A percentile compares a stretch with the other conserved stretches of the same genome.
Evolutionary conservation across 345 rosid species (phyloP).

Genomic region (Populus nigra): DNA sequence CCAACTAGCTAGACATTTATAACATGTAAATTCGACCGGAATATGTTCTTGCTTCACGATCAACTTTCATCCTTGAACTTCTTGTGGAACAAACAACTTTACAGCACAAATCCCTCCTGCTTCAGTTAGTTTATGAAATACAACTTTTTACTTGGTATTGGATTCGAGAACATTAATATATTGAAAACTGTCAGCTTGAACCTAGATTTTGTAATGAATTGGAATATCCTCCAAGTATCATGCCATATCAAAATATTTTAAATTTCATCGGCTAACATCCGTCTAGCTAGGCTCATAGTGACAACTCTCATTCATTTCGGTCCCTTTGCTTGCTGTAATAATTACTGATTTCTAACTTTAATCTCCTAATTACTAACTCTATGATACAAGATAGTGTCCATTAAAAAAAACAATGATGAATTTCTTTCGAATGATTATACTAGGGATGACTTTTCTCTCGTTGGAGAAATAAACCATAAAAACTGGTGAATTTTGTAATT

Average conservation of each 20-base stretch:
- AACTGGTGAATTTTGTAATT: too few relatives aligned
- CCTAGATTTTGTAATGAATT: neutral
- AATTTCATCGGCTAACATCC: neutral
- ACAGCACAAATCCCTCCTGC: neutral
- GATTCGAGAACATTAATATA: neutral
- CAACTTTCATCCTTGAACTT: neutral
- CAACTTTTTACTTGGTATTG: neutral
- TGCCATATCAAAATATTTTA: too few relatives aligned
- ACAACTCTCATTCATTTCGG: too few relatives aligned
- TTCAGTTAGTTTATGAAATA: neutral
- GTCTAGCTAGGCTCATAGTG: too few relatives aligned
- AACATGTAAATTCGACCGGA: neutral
- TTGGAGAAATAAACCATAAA: too few relatives aligned
- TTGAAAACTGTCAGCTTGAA: neutral
- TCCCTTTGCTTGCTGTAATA: too few relatives aligned
- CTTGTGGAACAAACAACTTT: neutral
- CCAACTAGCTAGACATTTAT: constrained; percentile 1
- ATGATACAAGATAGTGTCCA: too few relatives aligned
- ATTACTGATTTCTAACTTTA: too few relatives aligned
- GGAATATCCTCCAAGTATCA: neutral
- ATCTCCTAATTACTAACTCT: too few relatives aligned
- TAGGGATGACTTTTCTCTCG: too few relatives aligned
- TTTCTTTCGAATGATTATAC: too few relatives aligned
- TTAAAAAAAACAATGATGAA: too few relatives aligned
- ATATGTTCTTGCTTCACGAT: constrained; percentile 6